phyloP scores from a whole-genome alignment of 495 filamentous ascomycete species.

The Daldinia childiae region DNA sequence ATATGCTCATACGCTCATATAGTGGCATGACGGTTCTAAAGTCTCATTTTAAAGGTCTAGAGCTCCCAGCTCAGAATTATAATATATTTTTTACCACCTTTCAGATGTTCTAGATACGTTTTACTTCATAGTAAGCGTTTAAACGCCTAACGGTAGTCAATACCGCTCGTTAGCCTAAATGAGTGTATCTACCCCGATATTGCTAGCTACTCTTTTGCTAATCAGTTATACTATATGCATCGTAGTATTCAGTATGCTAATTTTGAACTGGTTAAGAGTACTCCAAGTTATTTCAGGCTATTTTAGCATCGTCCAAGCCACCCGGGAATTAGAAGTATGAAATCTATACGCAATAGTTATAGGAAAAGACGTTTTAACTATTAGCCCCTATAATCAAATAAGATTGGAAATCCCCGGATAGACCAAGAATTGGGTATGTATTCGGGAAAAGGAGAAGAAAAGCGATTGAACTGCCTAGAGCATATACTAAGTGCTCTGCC shows the following conservation, averaged over 20 bases:
- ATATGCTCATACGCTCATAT: neutral
- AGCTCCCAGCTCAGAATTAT: neutral
- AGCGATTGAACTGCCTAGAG: neutral
- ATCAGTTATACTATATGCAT: neutral
- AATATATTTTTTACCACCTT: neutral
- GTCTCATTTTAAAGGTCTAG: neutral
- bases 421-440: neutral
- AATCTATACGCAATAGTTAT: neutral
- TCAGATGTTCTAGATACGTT: neutral
- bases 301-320: neutral
- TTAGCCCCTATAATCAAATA: neutral
- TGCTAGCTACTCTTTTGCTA: neutral
- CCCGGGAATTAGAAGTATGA: neutral
- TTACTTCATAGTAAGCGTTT: neutral
- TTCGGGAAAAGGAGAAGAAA: neutral
- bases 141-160: neutral
- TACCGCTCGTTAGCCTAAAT: slow-evolving; percentile 1
- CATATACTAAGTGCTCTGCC: slow-evolving; percentile 9
- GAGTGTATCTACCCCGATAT: neutral
- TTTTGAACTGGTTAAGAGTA: neutral
- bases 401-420: neutral
- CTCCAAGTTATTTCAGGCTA: neutral
- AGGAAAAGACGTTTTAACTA: neutral
- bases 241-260: neutral
- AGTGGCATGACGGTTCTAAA: neutral